Conservation (phyloP, 306 rosid genomes). For the Gynostemma pentaphyllum region DNA sequence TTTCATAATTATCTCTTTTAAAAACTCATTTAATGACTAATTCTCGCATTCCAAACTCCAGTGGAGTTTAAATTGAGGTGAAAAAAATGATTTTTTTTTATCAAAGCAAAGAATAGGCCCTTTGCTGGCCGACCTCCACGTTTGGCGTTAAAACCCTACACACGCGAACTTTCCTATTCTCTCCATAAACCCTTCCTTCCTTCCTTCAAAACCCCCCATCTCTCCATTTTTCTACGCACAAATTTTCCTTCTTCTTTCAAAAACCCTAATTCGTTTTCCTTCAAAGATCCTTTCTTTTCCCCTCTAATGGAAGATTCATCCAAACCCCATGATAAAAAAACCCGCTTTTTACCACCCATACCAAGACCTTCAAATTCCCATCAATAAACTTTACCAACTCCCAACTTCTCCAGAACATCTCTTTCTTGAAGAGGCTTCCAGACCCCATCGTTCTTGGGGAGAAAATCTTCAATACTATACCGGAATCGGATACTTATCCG, state of each 20-base stretch:
- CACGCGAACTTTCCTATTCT: not conserved
- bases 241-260: not conserved
- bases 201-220: not conserved
- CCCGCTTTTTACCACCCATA: slow-evolving; percentile 52
- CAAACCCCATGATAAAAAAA: slow-evolving; percentile 14
- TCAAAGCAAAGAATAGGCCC: no score
- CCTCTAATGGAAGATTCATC: slow-evolving; percentile 37
- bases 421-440: slow-evolving; percentile 40
- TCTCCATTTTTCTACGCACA: not conserved
- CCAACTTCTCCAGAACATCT: slow-evolving; percentile 57
- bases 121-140: not conserved
- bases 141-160: not conserved
- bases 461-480: slow-evolving; percentile 60
- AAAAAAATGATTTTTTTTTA: no score
- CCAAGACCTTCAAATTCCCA: slow-evolving; percentile 48
- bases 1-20: no score
- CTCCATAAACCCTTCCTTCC: not conserved
- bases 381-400: slow-evolving; percentile 50
- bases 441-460: slow-evolving; percentile 59
- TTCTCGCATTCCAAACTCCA: no score
- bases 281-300: not conserved
- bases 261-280: not conserved
- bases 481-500: slow-evolving; percentile 47
- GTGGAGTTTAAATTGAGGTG: no score
- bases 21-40: no score